phyloP scores from a whole-genome alignment of 306 rosid species.

The Fragaria iinumae region DNA sequence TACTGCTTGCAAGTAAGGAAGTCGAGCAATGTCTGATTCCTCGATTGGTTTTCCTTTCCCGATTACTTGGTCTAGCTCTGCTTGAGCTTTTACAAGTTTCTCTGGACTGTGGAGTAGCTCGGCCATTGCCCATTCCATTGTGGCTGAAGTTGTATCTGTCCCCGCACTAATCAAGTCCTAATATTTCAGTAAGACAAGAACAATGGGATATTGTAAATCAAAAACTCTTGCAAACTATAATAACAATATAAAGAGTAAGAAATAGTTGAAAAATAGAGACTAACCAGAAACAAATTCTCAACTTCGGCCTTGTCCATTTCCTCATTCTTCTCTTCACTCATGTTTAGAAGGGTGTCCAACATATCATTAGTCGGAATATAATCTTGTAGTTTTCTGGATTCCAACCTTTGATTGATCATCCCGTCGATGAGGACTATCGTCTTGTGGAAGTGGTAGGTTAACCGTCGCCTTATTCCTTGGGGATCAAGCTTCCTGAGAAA shows the following conservation, averaged over 20 bases:
- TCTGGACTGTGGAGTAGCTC: slow-evolving; percentile 14
- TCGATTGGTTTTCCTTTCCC: slow-evolving; percentile 14
- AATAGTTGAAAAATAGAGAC: background rate
- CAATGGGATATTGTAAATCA: background rate
- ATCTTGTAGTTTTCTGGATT: background rate
- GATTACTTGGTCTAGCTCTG: slow-evolving; percentile 1
- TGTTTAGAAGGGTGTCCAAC: background rate
- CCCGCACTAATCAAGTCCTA: slow-evolving; percentile 18
- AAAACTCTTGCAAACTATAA: too few species aligned
- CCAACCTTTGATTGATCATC: slow-evolving; percentile 7
- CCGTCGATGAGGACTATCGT: background rate
- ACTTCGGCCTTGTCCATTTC: slow-evolving; percentile 3
- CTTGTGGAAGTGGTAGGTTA: background rate
- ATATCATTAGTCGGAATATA: background rate
- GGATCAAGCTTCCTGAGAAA: slow-evolving; percentile 9
- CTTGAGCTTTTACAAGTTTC: background rate
- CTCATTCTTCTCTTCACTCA: slow-evolving; percentile 7
- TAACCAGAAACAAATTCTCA: background rate
- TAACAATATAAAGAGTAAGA: background rate
- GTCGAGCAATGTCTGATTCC: slow-evolving; percentile 15
- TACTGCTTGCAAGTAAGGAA: slow-evolving; percentile 22
- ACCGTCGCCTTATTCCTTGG: slow-evolving; percentile 4
- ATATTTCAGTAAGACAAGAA: background rate
- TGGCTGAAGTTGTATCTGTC: slow-evolving; percentile 10
- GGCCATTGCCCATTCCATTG: slow-evolving; percentile 25